phyloP scores from a whole-genome alignment of 78 protist genomes.

The Dictyostelium capitatum region DNA sequence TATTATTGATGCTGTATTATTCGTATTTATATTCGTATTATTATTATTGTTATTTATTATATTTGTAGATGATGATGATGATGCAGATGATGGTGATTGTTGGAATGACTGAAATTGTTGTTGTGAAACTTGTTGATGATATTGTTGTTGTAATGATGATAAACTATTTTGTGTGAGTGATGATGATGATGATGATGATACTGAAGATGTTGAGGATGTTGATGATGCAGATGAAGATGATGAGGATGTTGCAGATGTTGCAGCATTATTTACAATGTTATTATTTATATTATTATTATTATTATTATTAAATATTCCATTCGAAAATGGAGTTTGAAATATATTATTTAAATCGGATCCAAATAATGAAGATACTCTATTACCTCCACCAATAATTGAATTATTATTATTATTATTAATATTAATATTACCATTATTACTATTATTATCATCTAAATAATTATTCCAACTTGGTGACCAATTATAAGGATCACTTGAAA shows the following conservation, averaged over 20 bases:
- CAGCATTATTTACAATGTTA: background rate
- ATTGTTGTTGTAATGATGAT: slow-evolving; percentile 23
- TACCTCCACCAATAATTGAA: background rate
- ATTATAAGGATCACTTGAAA: background rate
- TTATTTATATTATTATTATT: background rate
- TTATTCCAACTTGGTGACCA: slow-evolving; percentile 16
- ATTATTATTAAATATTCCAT: background rate
- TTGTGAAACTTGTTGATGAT: slow-evolving; percentile 20
- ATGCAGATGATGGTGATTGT: background rate
- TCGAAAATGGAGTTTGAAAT: slow-evolving; percentile 5
- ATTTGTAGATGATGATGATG: background rate
- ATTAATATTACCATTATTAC: background rate
- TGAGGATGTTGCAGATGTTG: background rate
- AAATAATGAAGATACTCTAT: slow-evolving; percentile 8
- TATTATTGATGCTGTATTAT: background rate
- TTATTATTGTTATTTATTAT: background rate
- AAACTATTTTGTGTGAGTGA: slow-evolving; percentile 1
- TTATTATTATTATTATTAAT: background rate
- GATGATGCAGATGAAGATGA: background rate
- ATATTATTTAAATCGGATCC: background rate
- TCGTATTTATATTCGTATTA: slow-evolving; percentile 26
- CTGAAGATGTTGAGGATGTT: background rate
- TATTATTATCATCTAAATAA: background rate
- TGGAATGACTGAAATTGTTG: slow-evolving; percentile 3
- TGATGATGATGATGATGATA: background rate